Base-by-base conservation (phyloP, 305 asterid species). In the Solanum hybrid region DNA sequence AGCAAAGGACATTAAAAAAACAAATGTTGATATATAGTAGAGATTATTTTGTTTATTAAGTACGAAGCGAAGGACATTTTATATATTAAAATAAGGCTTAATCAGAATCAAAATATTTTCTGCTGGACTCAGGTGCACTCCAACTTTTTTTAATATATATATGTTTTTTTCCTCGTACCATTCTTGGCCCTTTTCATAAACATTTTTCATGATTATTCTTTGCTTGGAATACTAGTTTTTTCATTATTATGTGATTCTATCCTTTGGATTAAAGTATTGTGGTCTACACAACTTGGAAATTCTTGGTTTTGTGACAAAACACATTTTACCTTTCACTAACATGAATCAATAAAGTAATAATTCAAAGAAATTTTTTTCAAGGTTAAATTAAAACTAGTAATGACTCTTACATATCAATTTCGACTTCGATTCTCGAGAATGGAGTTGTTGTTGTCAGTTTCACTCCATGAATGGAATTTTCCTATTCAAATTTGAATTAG, bases 141-240 rank as follows among this genome's bases (percentile, higher is more conserved):
- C 87, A 45, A 45, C 38, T 29, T 82, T 29, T 17, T 42, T 29
- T 1, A 15, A 56, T 13, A 1, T 5, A 12, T 71, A 4, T 51
- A 45, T 51, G 75, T 6, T 84, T 29, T 84, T 31, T 71, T 82
- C 87, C 40, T 45, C 87, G 11, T 27, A 45, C 40, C 17, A 5
- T 29, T 9, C 10, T 82, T 82, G 38, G 71, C 72, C 73, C 72
- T 29, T 82, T 82, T 15, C 87, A 42, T 45, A 6, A 42, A 84
- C 75, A 51, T 51, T 10, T 84, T 84, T 84, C 87, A 51, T 84
- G 22, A 84, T 84, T 84, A 84, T 84, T 84, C 87, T 84, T 84
- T 84, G 40, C 87, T 19, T 84, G 75, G 42, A 51, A 51, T 45
- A 84, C 22, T 84, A 31, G 15, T 84, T 84, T 29, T 22, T 84